Conservation (phyloP, 129 eudicot species). For the Pittosporum tobira region DNA sequence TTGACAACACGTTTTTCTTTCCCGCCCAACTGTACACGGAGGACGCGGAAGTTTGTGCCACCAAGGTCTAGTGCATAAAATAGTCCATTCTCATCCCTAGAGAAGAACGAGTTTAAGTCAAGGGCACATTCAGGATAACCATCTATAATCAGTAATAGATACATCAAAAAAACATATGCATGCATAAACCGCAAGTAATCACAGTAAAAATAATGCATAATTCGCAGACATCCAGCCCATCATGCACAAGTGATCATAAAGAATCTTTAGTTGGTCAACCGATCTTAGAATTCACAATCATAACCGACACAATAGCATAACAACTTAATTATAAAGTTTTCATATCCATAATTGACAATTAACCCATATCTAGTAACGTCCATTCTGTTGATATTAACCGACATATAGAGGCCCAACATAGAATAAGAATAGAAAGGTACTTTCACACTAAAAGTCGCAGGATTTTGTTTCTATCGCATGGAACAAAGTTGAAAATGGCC, state of each 20-base stretch:
- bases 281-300: too few species aligned
- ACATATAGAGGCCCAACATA: neutral
- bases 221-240: neutral
- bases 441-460: neutral
- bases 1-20: constrained; percentile 37
- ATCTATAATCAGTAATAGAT: neutral
- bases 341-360: too few species aligned
- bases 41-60: constrained; percentile 93
- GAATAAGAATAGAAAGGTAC: neutral
- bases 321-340: too few species aligned
- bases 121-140: neutral
- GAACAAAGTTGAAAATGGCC: neutral
- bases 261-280: too few species aligned
- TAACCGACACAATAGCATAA: too few species aligned
- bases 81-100: constrained; percentile 68
- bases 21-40: constrained; percentile 77
- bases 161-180: neutral
- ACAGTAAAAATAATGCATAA: neutral
- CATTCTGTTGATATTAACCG: too few species aligned
- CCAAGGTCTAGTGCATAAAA: constrained; percentile 99
- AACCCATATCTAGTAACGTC: too few species aligned
- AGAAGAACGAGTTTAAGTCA: constrained; percentile 14
- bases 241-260: neutral
- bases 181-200: neutral
- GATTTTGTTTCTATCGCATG: neutral